Evolutionary conservation across 257 asterid genomes (phyloP).

Genomic region (Misopates orontium): DNA sequence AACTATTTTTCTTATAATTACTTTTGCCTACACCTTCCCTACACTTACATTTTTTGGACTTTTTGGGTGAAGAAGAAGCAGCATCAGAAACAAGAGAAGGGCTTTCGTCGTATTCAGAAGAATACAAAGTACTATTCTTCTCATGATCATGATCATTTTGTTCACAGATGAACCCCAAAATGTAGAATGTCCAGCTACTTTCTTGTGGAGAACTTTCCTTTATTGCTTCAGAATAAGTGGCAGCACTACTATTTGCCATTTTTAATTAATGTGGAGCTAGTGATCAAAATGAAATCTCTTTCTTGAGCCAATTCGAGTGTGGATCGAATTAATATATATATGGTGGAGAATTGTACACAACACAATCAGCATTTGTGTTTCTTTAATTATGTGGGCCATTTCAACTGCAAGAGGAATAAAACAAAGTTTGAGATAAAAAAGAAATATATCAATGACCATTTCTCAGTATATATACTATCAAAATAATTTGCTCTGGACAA

Average conservation of each 20-base stretch:
- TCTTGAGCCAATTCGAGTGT: constrained; percentile 11
- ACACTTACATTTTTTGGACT: background rate
- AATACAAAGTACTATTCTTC: background rate
- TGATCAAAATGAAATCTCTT: too few relatives aligned
- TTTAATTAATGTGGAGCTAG: constrained; percentile 8
- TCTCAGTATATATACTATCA: too few relatives aligned
- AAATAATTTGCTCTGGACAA: too few relatives aligned
- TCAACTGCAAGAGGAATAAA: constrained; percentile 15
- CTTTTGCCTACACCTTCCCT: background rate
- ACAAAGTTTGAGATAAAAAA: constrained; percentile 1
- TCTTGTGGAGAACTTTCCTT: constrained; percentile 41
- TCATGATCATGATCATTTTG: background rate
- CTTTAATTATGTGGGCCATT: too few relatives aligned
- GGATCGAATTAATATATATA: background rate
- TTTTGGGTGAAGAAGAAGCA: constrained; percentile 37
- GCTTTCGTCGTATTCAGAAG: constrained; percentile 27
- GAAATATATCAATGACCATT: too few relatives aligned
- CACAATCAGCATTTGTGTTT: too few relatives aligned
- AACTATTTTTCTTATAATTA: constrained; percentile 16
- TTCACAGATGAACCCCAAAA: constrained; percentile 30
- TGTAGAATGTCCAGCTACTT: constrained; percentile 47
- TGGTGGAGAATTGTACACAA: background rate
- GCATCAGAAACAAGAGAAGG: constrained; percentile 46
- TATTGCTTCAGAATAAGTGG: too few relatives aligned
- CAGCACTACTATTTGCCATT: background rate